Base-by-base conservation (phyloP, 176 grass and related monocot species). In the Zoysia pacifica region DNA sequence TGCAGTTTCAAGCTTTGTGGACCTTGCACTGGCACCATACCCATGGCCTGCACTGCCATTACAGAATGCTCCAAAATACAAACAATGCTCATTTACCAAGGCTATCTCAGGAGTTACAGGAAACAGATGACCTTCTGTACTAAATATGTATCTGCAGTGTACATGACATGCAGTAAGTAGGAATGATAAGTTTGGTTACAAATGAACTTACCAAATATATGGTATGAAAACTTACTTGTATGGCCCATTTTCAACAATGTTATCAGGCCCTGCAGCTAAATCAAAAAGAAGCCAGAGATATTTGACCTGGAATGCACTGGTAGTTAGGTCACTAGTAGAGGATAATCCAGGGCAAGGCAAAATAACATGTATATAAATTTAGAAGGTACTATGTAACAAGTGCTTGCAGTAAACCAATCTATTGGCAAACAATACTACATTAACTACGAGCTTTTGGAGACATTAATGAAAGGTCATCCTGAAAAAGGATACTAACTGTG, bases 231-330 rank as follows among this genome's bases (percentile, higher is more conserved):
- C 91, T 97, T 94, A 94, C 94, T 83, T 97, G 48, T 97, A 94
- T 61, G 94, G 94, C 58, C 94, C 94, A 72, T 85, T 97, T 72
- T 97, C 94, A 78, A 97, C 91, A 87, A 97, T 91, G 65, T 97
- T 97, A 86, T 97, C 94, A 54, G 89, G 87, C 43, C 89, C 87
- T 46, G 91, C 91, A 82, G 91, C 89, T 81, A 94, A 87, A 92
- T 97, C 94, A 90, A 97, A 97, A 72, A 97, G 94, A 79, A 97
- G 91, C 94, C 94, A 97, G 67, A 97, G 89, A 89, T 97, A 97
- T 81, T 97, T 97, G 28, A 97, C 89, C 94, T 97, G 87, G 54
- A 84, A 91, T 80, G 46, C 15, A 13, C 18, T 70, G 28, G 16
- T 65, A 72, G 48, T 89, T 63, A 89, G 81, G 75, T 76, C 38